Evolutionary conservation across 1,139 yeast species (phyloP).

Genomic region (Yamadazyma spencermartinsiae): DNA sequence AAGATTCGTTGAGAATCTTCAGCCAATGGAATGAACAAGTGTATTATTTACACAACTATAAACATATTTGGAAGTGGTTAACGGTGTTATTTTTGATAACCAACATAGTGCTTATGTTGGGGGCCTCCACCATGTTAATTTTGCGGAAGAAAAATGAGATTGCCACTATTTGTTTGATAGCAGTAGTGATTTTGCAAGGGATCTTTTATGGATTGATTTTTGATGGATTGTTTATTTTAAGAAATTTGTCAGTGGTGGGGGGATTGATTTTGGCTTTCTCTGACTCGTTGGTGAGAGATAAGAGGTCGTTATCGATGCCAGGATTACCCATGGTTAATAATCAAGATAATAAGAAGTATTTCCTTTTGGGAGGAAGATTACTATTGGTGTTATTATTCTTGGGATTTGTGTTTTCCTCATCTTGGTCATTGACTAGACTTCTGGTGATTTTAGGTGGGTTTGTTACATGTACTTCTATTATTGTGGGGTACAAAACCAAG

Average conservation of each 20-base stretch:
- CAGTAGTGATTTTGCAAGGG: constrained; percentile 83
- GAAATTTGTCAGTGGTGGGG: constrained; percentile 90
- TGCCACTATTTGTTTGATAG: constrained; percentile 70
- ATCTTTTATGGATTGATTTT: constrained; percentile 83
- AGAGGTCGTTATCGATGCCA: constrained; percentile 72
- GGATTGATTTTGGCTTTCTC: constrained; percentile 88
- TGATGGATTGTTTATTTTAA: constrained; percentile 77
- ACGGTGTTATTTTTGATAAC: constrained; percentile 66
- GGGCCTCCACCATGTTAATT: constrained; percentile 72
- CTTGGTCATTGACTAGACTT: constrained; percentile 69
- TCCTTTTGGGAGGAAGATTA: constrained; percentile 85
- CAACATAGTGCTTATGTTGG: constrained; percentile 70
- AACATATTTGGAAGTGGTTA: constrained; percentile 77
- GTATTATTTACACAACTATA: constrained; percentile 75
- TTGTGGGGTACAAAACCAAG: constrained; percentile 91
- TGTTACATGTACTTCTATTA: constrained; percentile 73
- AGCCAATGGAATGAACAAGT: constrained; percentile 94
- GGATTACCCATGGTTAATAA: constrained; percentile 88
- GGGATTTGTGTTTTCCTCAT: constrained; percentile 79
- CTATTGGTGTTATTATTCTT: constrained; percentile 81
- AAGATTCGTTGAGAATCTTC: constrained; percentile 81
- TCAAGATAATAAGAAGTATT: constrained; percentile 81
- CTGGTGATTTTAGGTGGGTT: constrained; percentile 72
- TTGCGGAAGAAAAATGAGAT: constrained; percentile 67
- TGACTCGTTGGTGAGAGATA: constrained; percentile 84